phyloP scores from a whole-genome alignment of 2,329 filamentous ascomycete species.

The Sporothrix schenckii region DNA sequence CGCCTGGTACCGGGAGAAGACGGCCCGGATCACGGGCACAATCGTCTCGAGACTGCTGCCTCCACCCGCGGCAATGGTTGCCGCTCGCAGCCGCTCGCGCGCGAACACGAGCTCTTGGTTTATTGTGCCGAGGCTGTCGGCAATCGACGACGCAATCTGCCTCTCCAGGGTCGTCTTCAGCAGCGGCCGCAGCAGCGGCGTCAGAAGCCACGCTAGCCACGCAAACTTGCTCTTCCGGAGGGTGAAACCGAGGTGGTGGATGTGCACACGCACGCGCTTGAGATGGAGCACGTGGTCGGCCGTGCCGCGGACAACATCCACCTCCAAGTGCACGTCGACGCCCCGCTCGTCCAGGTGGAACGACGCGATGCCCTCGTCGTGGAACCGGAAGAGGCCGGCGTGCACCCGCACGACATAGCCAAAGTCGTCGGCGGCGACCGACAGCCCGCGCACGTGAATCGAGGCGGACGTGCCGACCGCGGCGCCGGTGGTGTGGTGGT shows the following conservation, averaged over 20 bases:
- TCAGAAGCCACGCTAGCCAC: neutral
- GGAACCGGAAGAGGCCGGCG: conserved; percentile 71
- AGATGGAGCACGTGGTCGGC: conserved; percentile 82
- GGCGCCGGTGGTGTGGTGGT: neutral
- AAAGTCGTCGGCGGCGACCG: conserved; percentile 80
- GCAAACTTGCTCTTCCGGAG: conserved; percentile 50
- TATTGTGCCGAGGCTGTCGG: conserved; percentile 67
- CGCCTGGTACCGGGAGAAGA: conserved; percentile 39
- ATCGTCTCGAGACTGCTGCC: conserved; percentile 54
- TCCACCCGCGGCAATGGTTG: conserved; percentile 68
- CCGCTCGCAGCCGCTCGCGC: conserved; percentile 81
- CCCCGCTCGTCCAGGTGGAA: conserved; percentile 85
- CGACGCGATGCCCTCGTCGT: conserved; percentile 81
- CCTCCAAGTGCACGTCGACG: conserved; percentile 80
- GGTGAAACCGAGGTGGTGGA: conserved; percentile 81
- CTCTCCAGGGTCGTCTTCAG: conserved; percentile 78
- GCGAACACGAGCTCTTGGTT: conserved; percentile 89
- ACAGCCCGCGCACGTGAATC: conserved; percentile 79
- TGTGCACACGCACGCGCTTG: conserved; percentile 72
- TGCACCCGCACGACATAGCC: conserved; percentile 88
- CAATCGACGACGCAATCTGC: conserved; percentile 73
- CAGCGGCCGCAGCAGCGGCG: conserved; percentile 72
- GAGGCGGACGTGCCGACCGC: conserved; percentile 74
- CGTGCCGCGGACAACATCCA: conserved; percentile 77
- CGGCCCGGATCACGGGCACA: conserved; percentile 11